These are phyloP conservation scores for Candida insectorum DNA, from an alignment of 805 yeast species.

Conservation along the genomic window DNA sequence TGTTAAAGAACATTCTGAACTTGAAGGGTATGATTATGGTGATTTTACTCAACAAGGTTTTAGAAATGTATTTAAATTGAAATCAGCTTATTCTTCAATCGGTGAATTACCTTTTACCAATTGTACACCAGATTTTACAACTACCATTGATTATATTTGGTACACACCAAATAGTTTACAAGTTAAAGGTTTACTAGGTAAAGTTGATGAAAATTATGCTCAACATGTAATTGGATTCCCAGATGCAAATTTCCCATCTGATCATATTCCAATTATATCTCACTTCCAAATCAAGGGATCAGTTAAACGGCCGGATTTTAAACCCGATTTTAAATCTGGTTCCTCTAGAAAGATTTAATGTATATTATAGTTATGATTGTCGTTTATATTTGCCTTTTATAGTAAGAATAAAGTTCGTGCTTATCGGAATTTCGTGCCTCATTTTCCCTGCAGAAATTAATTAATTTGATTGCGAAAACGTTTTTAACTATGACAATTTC, in stretches of 20 bases:
- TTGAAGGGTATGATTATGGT: slow-evolving; percentile 87
- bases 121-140: slow-evolving; percentile 88
- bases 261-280: slow-evolving; percentile 84
- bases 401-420: no score
- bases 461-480: slow-evolving; percentile 1
- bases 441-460: no score
- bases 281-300: slow-evolving; percentile 63
- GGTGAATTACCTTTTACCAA: slow-evolving; percentile 95
- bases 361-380: slow-evolving; percentile 5
- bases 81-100: slow-evolving; percentile 78
- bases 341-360: slow-evolving; percentile 36
- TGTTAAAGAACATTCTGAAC: slow-evolving; percentile 75
- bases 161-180: slow-evolving; percentile 77
- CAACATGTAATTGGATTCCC: slow-evolving; percentile 87
- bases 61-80: slow-evolving; percentile 73
- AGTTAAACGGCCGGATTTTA: slow-evolving; percentile 38
- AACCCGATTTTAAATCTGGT: slow-evolving; percentile 43
- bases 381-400: background rate
- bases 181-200: slow-evolving; percentile 83
- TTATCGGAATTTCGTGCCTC: no score
- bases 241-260: slow-evolving; percentile 89
- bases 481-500: slow-evolving; percentile 5
- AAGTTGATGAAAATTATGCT: slow-evolving; percentile 75
- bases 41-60: slow-evolving; percentile 86
- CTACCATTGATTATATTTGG: slow-evolving; percentile 95